A percentile compares a stretch with the other conserved stretches of the same genome.
phyloP scores from a whole-genome alignment of 176 grass and related monocot genomes.

The Aegilops speltoides region DNA sequence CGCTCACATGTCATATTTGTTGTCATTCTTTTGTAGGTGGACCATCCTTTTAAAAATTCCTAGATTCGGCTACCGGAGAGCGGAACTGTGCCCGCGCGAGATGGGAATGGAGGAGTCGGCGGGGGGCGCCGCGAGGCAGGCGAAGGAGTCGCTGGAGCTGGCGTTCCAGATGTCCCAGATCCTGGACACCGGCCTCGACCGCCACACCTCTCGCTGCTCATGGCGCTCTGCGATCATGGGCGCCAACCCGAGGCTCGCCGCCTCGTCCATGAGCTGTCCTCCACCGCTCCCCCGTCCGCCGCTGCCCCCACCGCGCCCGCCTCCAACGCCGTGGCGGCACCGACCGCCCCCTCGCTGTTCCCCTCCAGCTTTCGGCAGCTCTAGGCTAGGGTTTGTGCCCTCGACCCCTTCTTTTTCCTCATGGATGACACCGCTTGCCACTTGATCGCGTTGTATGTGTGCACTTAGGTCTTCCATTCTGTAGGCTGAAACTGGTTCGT shows the following conservation, averaged over 20 bases:
- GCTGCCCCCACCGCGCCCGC: neutral
- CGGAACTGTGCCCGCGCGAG: neutral
- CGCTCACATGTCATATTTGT: neutral
- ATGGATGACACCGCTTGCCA: neutral
- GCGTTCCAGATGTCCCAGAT: constrained; percentile 81
- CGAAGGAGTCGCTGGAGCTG: constrained; percentile 75
- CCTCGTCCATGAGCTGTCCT: constrained; percentile 80
- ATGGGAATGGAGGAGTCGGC: constrained; percentile 25
- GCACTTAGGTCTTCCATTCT: neutral
- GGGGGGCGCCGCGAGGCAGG: constrained; percentile 44
- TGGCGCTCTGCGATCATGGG: constrained; percentile 81
- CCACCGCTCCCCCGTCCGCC: constrained; percentile 13
- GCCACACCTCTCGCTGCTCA: constrained; percentile 84
- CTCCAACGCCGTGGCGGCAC: neutral
- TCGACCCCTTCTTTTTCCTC: neutral
- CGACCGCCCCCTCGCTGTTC: constrained; percentile 29
- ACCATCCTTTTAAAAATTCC: neutral
- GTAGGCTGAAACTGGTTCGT: neutral
- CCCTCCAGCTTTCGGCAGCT: constrained; percentile 35
- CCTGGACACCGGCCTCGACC: constrained; percentile 63
- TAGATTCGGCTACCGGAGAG: neutral
- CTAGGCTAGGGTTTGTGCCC: constrained; percentile 56
- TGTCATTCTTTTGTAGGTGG: neutral
- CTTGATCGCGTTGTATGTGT: neutral
- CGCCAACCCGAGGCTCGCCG: constrained; percentile 79